These are phyloP conservation scores for Aspergillus unguis DNA, from an alignment of 2,329 filamentous ascomycete genomes.

Conservation along the genomic window DNA sequence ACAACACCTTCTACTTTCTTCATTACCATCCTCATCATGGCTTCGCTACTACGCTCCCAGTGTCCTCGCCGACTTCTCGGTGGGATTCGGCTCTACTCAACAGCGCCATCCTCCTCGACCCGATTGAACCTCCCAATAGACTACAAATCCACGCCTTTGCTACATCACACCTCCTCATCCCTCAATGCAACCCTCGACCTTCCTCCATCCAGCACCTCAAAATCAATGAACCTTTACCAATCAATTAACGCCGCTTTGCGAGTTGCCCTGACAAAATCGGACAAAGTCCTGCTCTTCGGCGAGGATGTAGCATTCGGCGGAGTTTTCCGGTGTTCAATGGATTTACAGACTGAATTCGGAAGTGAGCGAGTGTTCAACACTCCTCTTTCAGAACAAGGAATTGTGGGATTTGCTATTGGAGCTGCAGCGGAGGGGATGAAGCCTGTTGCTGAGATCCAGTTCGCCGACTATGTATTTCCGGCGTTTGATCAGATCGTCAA, in stretches of 20 bases:
- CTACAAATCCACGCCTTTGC: constrained; percentile 75
- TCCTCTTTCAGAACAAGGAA: constrained; percentile 88
- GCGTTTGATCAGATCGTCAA: constrained; percentile 94
- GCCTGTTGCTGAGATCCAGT: constrained; percentile 91
- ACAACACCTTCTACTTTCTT: not conserved
- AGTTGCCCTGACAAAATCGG: constrained; percentile 76
- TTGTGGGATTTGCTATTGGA: constrained; percentile 90
- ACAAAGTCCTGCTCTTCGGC: constrained; percentile 85
- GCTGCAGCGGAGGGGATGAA: constrained; percentile 87
- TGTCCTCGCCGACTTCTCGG: constrained; percentile 14
- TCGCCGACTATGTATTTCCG: constrained; percentile 90
- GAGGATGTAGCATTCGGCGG: constrained; percentile 97
- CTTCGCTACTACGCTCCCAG: not conserved
- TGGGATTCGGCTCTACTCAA: constrained; percentile 45
- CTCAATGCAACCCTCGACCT: constrained; percentile 72
- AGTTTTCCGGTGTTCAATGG: constrained; percentile 92
- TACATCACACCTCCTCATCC: constrained; percentile 73
- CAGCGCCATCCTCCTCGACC: constrained; percentile 45
- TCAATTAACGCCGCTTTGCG: constrained; percentile 87
- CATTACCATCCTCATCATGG: not conserved
- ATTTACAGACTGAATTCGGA: constrained; percentile 82
- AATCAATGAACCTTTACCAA: constrained; percentile 90
- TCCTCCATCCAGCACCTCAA: constrained; percentile 67
- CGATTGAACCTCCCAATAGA: constrained; percentile 82
- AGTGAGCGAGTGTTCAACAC: constrained; percentile 93